Base-by-base conservation (phyloP, 495 filamentous ascomycete genomes). In the Aspergillus nidulans region DNA sequence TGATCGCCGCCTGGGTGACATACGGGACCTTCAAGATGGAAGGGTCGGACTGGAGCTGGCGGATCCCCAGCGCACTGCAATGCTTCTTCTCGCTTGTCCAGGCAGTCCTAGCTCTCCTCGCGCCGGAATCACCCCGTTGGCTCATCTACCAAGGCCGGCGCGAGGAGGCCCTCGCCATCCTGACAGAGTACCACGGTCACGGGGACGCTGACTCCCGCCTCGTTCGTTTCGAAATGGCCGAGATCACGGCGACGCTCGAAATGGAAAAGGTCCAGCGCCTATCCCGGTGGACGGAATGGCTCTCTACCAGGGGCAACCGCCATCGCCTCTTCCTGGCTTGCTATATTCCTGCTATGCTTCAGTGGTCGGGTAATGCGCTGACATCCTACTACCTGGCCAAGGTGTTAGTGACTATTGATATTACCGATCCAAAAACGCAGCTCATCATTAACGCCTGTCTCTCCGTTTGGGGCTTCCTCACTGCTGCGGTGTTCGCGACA, bases 31-130 rank as follows among this genome's bases (percentile, higher is more conserved):
- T 53, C 25, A 53, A 53, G 39, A 53, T 53, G 51, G 44, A 8
- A 13, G 16, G 12, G 4, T 71, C 72, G 1, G 57, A 62, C 20
- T 62, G 74, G 26, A 68, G 68, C 36, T 80, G 77, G 78, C 62
- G 78, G 16, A 67, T 81, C 28, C 77, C 76, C 3, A 61, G 78
- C 0, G 75, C 69, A 6, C 71, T 80, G 39, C 77, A 81, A 49
- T 77, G 74, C 59, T 55, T 78, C 42, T 78, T 81, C 63, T 73
- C 76, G 12, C 52, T 78, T 57, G 59, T 78, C 30, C 63, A 77
- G 16, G 72, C 60, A 40, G 65, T 52, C 16, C 74, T 74, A 6
- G 63, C 72, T 7, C 73, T 71, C 7, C 70, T 73, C 68, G 65
- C 77, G 38, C 69, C 81, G 38, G 75, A 81, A 66, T 76, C 77